Evolutionary conservation across 2,329 filamentous ascomycete genomes (phyloP).

Genomic region (Corniculantispora saksenae): DNA sequence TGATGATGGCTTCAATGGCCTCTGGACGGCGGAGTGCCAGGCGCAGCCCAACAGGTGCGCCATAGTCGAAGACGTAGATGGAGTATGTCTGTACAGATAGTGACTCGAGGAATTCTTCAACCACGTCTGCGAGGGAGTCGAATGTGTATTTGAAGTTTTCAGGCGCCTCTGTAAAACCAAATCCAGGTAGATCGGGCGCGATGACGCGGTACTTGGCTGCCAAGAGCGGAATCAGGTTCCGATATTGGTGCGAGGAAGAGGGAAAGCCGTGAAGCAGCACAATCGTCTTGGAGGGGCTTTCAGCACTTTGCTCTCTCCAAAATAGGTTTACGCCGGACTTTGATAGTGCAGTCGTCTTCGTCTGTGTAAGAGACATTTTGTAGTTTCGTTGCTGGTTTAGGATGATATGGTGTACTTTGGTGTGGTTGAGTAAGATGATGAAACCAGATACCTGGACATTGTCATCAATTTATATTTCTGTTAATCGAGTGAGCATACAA

Average conservation of each 20-base stretch:
- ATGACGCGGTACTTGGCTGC: slow-evolving; percentile 43
- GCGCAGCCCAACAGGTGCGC: slow-evolving; percentile 56
- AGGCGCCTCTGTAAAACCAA: slow-evolving; percentile 56
- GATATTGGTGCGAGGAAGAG: slow-evolving; percentile 44
- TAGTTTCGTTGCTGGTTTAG: neutral
- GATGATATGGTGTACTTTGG: neutral
- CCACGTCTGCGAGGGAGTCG: slow-evolving; percentile 48
- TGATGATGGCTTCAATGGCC: slow-evolving; percentile 52
- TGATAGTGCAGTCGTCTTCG: neutral
- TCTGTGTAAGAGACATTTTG: neutral
- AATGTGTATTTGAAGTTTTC: slow-evolving; percentile 55
- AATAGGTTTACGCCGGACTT: slow-evolving; percentile 39
- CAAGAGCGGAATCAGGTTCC: slow-evolving; percentile 46
- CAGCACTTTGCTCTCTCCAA: slow-evolving; percentile 39
- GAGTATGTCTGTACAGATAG: slow-evolving; percentile 50
- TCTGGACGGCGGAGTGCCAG: slow-evolving; percentile 52
- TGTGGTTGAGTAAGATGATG: neutral
- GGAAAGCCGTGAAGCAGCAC: slow-evolving; percentile 50
- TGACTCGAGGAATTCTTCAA: slow-evolving; percentile 49
- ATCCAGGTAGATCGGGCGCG: slow-evolving; percentile 61
- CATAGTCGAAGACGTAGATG: slow-evolving; percentile 65
- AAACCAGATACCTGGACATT: neutral
- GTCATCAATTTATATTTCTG: neutral
- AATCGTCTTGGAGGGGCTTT: slow-evolving; percentile 34
- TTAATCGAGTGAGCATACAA: no score